phyloP scores from a whole-genome alignment of 352 stramenopile species.

The Phytopythium oedochilum region DNA sequence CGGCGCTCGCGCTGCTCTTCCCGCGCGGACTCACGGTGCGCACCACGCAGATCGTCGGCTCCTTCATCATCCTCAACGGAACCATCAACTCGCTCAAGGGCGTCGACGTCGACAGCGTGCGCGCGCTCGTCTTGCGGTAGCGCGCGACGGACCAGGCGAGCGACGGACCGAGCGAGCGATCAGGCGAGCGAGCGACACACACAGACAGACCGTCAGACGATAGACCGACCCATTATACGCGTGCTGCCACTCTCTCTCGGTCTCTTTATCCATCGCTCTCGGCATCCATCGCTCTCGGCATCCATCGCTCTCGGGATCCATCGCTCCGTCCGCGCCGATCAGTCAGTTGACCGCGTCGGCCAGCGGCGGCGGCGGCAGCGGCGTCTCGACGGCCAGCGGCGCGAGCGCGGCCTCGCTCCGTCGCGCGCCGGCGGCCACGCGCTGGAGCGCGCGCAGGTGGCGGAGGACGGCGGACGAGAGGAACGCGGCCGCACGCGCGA shows the following conservation, averaged over 20 bases:
- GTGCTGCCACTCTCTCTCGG: too few species aligned
- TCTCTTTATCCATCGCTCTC: too few species aligned
- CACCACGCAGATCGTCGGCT: slow-evolving; percentile 90
- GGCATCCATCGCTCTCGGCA: too few species aligned
- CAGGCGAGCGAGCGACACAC: too few species aligned
- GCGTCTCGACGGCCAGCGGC: slow-evolving; percentile 40
- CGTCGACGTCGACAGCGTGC: slow-evolving; percentile 53
- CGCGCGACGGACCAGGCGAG: too few species aligned
- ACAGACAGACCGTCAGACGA: too few species aligned
- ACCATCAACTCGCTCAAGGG: slow-evolving; percentile 90
- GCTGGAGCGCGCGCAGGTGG: slow-evolving; percentile 59
- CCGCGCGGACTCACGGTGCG: slow-evolving; percentile 87
- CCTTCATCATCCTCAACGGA: slow-evolving; percentile 93
- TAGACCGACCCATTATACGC: too few species aligned
- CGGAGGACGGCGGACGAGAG: slow-evolving; percentile 68
- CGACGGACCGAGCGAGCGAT: too few species aligned
- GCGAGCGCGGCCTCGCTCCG: slow-evolving; percentile 23
- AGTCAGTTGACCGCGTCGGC: slow-evolving; percentile 21
- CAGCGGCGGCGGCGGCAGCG: slow-evolving; percentile 33
- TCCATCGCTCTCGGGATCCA: too few species aligned
- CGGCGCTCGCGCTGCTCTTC: slow-evolving; percentile 80
- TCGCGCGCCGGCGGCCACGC: slow-evolving; percentile 23
- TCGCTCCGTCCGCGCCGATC: too few species aligned
- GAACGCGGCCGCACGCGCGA: slow-evolving; percentile 58
- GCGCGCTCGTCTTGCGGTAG: slow-evolving; percentile 28